A percentile compares a stretch with the other conserved stretches of the same genome.
Evolutionary conservation across 208 protist species (phyloP).

Genomic region (Acanthamoeba healyi): DNA sequence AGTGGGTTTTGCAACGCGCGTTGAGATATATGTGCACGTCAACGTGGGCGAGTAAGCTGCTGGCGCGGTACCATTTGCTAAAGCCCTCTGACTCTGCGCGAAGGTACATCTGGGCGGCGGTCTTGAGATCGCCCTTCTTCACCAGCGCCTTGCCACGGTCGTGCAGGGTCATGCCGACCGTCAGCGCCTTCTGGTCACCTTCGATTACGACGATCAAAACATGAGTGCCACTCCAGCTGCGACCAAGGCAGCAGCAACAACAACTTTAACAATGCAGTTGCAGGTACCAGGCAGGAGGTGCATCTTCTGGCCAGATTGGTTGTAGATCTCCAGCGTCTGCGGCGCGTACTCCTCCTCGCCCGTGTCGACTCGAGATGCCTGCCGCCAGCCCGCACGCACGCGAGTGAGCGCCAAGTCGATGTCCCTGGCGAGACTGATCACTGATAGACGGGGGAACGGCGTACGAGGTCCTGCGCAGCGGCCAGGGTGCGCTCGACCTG

Average conservation of each 20-base stretch:
- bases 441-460: no score
- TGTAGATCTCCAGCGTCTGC: constrained; percentile 49
- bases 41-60: neutral
- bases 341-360: neutral
- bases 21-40: neutral
- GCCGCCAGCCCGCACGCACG: neutral
- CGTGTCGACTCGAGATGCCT: neutral
- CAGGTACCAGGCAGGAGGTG: constrained; percentile 14
- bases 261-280: neutral
- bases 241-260: no score
- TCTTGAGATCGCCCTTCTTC: constrained; percentile 45
- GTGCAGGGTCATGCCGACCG: constrained; percentile 60
- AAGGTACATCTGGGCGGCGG: constrained; percentile 25
- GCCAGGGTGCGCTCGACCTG: constrained; percentile 30
- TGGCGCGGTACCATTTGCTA: neutral
- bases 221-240: no score
- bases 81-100: constrained; percentile 23
- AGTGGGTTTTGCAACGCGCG: neutral
- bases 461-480: constrained; percentile 26
- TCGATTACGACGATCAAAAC: no score
- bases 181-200: constrained; percentile 54
- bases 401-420: no score
- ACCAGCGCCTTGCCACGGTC: constrained; percentile 22
- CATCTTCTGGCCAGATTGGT: constrained; percentile 23
- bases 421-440: no score